Evolutionary conservation across 1,284 basidiomycete species (phyloP).

Genomic region (Pyrrhoderma noxium): DNA sequence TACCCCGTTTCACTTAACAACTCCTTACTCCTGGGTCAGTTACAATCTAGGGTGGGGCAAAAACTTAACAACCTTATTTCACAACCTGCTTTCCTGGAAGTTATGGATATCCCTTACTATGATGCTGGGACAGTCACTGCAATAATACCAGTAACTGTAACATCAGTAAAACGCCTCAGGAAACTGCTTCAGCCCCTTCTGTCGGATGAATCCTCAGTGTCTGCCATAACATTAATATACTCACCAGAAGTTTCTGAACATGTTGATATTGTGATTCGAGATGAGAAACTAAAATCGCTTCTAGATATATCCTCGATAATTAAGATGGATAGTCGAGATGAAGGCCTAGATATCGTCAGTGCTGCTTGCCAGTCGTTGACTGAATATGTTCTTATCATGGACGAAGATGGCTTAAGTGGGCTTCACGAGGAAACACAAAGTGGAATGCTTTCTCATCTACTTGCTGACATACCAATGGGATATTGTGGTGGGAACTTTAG

Average conservation of each 20-base stretch:
- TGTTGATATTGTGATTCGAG: constrained; percentile 1
- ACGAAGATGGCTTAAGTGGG: constrained; percentile 5
- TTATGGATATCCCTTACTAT: constrained; percentile 13
- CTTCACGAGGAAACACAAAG: constrained; percentile 11
- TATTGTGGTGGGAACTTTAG: constrained; percentile 9
- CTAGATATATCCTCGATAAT: constrained; percentile 11
- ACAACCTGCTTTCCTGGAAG: neutral
- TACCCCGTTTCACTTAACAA: too few species aligned
- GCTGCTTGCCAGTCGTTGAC: constrained; percentile 6
- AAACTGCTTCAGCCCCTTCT: constrained; percentile 10
- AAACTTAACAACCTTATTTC: too few species aligned
- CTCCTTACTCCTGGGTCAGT: too few species aligned
- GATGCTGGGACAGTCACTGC: constrained; percentile 14
- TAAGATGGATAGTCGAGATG: constrained; percentile 9
- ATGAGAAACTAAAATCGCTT: constrained; percentile 1
- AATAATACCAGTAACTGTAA: constrained; percentile 7
- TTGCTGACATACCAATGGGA: constrained; percentile 13
- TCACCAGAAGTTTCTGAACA: neutral
- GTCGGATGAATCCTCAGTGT: constrained; percentile 11
- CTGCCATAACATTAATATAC: constrained; percentile 12
- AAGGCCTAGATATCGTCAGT: constrained; percentile 20
- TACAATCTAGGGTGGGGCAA: too few species aligned
- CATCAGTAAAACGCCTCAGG: neutral
- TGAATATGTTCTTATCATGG: constrained; percentile 15
- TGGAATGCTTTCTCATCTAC: constrained; percentile 11